A percentile compares a stretch with the other conserved stretches of the same genome.
Evolutionary conservation across 73 alveolate genomes (phyloP).

Genomic region (Paramecium bursaria): DNA sequence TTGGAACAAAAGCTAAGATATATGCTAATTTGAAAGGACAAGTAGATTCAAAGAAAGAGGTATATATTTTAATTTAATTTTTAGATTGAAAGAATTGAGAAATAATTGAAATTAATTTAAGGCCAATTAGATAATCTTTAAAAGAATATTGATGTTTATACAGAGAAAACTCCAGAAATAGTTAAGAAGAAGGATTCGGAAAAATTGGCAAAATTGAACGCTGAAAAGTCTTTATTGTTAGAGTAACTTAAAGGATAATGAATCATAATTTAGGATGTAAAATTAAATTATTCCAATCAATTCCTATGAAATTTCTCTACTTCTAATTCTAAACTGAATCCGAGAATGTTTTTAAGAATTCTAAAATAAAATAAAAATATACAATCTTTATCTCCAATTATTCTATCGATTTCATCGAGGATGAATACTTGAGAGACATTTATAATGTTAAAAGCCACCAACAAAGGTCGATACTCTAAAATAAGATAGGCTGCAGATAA

Average conservation of each 20-base stretch:
- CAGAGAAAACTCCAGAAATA: constrained; percentile 6
- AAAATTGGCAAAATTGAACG: background rate
- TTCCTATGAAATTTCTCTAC: constrained; percentile 18
- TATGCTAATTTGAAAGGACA: constrained; percentile 49
- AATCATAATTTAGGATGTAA: constrained; percentile 27
- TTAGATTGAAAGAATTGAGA: constrained; percentile 17
- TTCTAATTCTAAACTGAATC: constrained; percentile 3
- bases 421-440: constrained; percentile 2
- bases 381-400: background rate
- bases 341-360: background rate
- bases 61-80: background rate
- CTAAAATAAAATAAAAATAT: constrained; percentile 3
- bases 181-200: background rate
- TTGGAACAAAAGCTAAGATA: constrained; percentile 11
- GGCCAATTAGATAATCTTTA: background rate
- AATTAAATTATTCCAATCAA: constrained; percentile 33
- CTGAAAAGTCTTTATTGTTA: background rate
- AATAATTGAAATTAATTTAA: constrained; percentile 11
- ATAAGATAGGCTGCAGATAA: background rate
- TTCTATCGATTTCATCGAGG: background rate
- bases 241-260: too few relatives aligned
- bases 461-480: constrained; percentile 33
- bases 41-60: constrained; percentile 24
- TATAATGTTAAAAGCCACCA: constrained; percentile 16
- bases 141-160: constrained; percentile 9